phyloP scores from a whole-genome alignment of 768 basidiomycete species.

The Mycena vulgaris region DNA sequence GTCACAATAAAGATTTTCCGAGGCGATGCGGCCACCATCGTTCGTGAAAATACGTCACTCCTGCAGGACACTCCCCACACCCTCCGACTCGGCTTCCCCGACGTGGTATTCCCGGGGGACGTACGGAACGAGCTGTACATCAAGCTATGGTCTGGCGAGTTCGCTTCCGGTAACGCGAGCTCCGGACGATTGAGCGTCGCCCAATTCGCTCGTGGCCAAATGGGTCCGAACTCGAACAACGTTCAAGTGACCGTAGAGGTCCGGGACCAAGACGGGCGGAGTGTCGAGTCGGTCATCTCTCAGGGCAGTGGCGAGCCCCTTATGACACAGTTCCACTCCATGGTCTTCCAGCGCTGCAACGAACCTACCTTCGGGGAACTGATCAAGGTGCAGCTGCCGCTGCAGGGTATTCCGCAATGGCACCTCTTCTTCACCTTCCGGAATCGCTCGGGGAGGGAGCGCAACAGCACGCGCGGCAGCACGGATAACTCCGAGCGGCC shows the following conservation, averaged over 20 bases:
- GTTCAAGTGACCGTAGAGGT: constrained; percentile 95
- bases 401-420: constrained; percentile 79
- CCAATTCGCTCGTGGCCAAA: constrained; percentile 71
- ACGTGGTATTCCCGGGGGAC: constrained; percentile 95
- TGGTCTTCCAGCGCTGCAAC: constrained; percentile 91
- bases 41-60: constrained; percentile 87
- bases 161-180: constrained; percentile 67
- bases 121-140: constrained; percentile 96
- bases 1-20: constrained; percentile 90
- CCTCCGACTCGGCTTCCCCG: constrained; percentile 92
- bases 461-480: constrained; percentile 53
- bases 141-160: constrained; percentile 96
- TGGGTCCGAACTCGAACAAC: constrained; percentile 72
- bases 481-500: constrained; percentile 74
- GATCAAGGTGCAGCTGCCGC: constrained; percentile 87
- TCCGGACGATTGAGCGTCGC: constrained; percentile 72
- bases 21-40: constrained; percentile 82
- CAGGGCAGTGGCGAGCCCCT: constrained; percentile 90
- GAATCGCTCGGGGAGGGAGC: constrained; percentile 72
- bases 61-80: constrained; percentile 88
- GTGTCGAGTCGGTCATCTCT: constrained; percentile 81
- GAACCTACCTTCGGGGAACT: constrained; percentile 95
- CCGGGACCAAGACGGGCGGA: constrained; percentile 76
- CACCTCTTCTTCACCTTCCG: constrained; percentile 97
- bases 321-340: constrained; percentile 87